A percentile compares a stretch with the other conserved stretches of the same genome.
Conservation (phyloP, 495 filamentous ascomycete genomes). For the Chaetomium fimeti region DNA sequence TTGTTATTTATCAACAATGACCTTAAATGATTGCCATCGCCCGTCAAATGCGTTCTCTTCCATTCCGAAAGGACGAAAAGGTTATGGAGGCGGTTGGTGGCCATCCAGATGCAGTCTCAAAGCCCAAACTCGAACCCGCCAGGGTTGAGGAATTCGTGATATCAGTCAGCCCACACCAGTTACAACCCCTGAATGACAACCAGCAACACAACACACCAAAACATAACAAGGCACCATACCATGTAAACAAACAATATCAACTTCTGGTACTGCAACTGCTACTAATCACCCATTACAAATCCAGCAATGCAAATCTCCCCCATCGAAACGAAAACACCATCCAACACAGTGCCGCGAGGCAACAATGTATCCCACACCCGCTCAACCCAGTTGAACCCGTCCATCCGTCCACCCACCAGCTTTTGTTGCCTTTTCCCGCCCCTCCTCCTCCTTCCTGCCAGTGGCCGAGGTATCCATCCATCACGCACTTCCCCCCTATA, state of each 20-base stretch:
- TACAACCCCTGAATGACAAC: neutral
- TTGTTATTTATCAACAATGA: neutral
- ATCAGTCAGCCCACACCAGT: neutral
- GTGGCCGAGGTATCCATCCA: neutral
- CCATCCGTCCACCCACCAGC: conserved; percentile 32
- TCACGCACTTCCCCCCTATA: neutral
- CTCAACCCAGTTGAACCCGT: neutral
- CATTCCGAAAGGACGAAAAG: neutral
- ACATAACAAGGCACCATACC: neutral
- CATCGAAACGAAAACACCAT: conserved; percentile 32
- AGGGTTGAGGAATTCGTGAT: neutral
- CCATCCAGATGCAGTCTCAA: neutral
- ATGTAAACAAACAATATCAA: neutral
- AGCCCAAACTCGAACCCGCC: neutral
- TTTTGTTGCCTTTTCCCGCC: conserved; percentile 28
- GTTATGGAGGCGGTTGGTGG: neutral
- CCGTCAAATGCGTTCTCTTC: neutral
- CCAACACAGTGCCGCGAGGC: conserved; percentile 47
- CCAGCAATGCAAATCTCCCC: neutral
- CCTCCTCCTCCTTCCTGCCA: neutral
- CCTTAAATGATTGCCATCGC: neutral
- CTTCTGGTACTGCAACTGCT: neutral
- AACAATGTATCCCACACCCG: conserved; percentile 33
- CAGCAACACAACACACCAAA: neutral
- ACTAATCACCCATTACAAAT: conserved; percentile 10